Conservation (phyloP, 2,329 filamentous ascomycete genomes). For the Cordyceps javanica region DNA sequence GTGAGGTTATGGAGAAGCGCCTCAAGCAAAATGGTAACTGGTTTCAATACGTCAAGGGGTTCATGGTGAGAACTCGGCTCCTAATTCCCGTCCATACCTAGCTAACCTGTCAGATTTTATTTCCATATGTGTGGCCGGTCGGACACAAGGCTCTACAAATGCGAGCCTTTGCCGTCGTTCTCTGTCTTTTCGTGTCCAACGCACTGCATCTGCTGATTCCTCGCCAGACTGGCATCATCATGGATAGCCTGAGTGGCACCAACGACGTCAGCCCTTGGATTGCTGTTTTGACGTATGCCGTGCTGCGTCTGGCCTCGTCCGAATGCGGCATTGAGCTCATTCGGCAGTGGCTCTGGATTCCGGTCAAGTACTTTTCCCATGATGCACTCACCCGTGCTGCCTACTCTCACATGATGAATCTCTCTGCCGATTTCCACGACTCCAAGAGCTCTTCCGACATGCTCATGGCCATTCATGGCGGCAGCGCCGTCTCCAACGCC, state of each 20-base stretch:
- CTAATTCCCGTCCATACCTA: background rate
- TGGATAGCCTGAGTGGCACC: constrained; percentile 56
- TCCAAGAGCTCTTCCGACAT: constrained; percentile 55
- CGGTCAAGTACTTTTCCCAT: constrained; percentile 51
- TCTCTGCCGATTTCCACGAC: constrained; percentile 57
- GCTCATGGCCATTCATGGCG: constrained; percentile 49
- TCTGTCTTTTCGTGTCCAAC: constrained; percentile 65
- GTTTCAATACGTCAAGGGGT: constrained; percentile 70
- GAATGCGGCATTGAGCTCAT: constrained; percentile 49
- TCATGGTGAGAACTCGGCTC: constrained; percentile 41
- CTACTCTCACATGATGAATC: constrained; percentile 53
- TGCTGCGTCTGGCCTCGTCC: constrained; percentile 45
- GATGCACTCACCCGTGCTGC: constrained; percentile 48
- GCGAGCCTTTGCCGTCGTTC: constrained; percentile 57
- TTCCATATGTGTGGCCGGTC: constrained; percentile 74
- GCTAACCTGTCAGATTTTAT: constrained; percentile 50
- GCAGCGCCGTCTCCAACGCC: constrained; percentile 46
- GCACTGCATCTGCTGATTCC: constrained; percentile 71
- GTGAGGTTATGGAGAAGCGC: constrained; percentile 58
- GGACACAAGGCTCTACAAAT: constrained; percentile 60
- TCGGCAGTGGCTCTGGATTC: constrained; percentile 50
- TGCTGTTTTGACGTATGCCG: constrained; percentile 46
- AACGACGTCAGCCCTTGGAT: constrained; percentile 45
- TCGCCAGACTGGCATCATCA: constrained; percentile 74
- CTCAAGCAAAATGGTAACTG: constrained; percentile 71